Evolutionary conservation across 306 rosid genomes (phyloP).

Genomic region (Cucumis hystrix): DNA sequence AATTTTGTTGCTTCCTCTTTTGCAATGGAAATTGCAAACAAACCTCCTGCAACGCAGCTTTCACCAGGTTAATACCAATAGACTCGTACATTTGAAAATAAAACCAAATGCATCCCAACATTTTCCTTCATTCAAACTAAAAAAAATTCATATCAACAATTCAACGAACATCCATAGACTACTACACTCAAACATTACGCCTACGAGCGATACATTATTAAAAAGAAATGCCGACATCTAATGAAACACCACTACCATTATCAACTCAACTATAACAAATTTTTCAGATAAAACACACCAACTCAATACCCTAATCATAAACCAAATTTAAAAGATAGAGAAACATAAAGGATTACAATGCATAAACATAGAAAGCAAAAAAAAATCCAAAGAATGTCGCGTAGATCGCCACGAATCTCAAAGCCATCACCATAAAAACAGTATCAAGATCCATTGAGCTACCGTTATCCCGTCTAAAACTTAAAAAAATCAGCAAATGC

Average conservation of each 20-base stretch:
- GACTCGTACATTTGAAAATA: not conserved
- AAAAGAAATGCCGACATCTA: not conserved
- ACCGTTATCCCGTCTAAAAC: no score
- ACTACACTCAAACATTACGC: not conserved
- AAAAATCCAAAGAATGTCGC: not conserved
- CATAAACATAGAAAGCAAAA: not conserved
- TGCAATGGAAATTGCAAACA: slow-evolving; percentile 68
- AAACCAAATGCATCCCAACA: not conserved
- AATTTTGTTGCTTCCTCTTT: slow-evolving; percentile 84
- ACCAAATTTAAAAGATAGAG: not conserved
- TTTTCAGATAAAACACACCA: not conserved
- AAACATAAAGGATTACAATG: not conserved
- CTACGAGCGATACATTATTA: not conserved
- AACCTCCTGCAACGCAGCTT: slow-evolving; percentile 33
- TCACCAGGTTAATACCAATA: slow-evolving; percentile 13
- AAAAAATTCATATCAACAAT: not conserved
- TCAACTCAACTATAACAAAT: not conserved
- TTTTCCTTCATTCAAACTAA: not conserved
- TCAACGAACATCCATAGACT: not conserved
- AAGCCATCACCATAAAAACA: not conserved
- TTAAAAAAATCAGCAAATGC: not conserved
- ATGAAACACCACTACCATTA: not conserved
- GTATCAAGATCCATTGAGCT: not conserved
- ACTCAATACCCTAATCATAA: not conserved
- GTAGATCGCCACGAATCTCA: not conserved